Conservation (phyloP, 1,139 yeast genomes). For the Saccharomycopsis hybrid region DNA sequence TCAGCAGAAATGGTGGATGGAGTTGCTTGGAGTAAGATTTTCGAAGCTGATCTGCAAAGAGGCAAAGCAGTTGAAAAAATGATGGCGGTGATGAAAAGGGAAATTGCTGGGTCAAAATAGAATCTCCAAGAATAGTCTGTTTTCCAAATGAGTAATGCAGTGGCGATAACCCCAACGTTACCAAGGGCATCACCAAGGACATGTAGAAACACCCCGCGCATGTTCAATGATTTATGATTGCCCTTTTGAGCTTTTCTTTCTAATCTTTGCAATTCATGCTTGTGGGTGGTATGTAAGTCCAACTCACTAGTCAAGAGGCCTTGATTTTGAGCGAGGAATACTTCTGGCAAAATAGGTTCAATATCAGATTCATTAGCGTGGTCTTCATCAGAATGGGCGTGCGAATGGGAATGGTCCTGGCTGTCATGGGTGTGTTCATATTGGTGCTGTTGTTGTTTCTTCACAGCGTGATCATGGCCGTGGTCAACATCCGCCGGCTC, state of each 20-base stretch:
- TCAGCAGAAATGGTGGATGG: constrained; percentile 78
- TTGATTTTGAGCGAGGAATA: constrained; percentile 7
- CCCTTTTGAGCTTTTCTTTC: constrained; percentile 4
- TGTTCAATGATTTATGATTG: constrained; percentile 65
- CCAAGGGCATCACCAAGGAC: constrained; percentile 96
- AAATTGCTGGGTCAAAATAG: constrained; percentile 80
- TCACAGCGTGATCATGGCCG: no score
- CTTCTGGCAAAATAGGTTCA: constrained; percentile 29
- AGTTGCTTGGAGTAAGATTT: constrained; percentile 86
- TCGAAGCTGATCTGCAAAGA: constrained; percentile 76
- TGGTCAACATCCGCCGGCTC: neutral
- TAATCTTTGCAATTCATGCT: neutral
- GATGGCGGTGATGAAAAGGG: constrained; percentile 77
- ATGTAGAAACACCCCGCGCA: constrained; percentile 95
- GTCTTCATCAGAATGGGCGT: constrained; percentile 19
- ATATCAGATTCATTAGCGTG: constrained; percentile 22
- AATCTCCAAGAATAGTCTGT: constrained; percentile 84
- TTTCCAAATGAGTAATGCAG: constrained; percentile 92
- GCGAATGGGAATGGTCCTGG: constrained; percentile 34
- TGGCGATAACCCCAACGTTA: constrained; percentile 83
- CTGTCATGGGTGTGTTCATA: no score
- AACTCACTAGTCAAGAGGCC: constrained; percentile 1
- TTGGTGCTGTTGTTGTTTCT: neutral
- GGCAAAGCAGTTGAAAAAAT: constrained; percentile 92
- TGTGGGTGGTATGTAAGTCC: constrained; percentile 5